Conservation (phyloP, 768 basidiomycete species). For the Boletus rubroflammeus region DNA sequence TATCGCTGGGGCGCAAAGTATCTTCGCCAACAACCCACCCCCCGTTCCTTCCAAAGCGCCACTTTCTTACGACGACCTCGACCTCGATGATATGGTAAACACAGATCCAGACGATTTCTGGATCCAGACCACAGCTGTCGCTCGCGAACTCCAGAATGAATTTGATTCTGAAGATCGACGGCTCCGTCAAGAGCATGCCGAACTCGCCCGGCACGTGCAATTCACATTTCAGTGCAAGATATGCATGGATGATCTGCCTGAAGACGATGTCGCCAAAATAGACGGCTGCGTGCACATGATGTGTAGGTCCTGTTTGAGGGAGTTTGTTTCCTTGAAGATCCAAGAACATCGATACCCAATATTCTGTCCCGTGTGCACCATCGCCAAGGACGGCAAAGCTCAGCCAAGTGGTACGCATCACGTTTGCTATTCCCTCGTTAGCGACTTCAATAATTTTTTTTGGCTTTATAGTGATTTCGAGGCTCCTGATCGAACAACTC, state of each 20-base stretch:
- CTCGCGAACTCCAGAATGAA: slow-evolving; percentile 32
- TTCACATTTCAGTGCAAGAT: slow-evolving; percentile 49
- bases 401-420: slow-evolving; percentile 33
- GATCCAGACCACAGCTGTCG: slow-evolving; percentile 14
- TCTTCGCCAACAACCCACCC: slow-evolving; percentile 27
- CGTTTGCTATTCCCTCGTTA: background rate
- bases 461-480: slow-evolving; percentile 36
- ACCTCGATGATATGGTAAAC: background rate
- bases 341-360: slow-evolving; percentile 56
- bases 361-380: slow-evolving; percentile 54
- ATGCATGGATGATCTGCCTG: slow-evolving; percentile 49
- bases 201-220: slow-evolving; percentile 31
- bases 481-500: slow-evolving; percentile 39
- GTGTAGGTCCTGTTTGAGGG: slow-evolving; percentile 51
- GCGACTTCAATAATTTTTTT: background rate
- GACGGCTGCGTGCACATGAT: slow-evolving; percentile 47
- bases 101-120: slow-evolving; percentile 1
- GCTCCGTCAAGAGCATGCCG: slow-evolving; percentile 34
- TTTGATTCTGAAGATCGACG: slow-evolving; percentile 41
- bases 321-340: slow-evolving; percentile 43
- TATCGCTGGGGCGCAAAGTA: slow-evolving; percentile 17
- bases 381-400: slow-evolving; percentile 19
- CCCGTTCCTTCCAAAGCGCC: slow-evolving; percentile 17
- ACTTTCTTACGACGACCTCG: slow-evolving; percentile 12
- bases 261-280: slow-evolving; percentile 41